Evolutionary conservation across 2,329 filamentous ascomycete genomes (phyloP).

Genomic region (Apiospora saccharicola): DNA sequence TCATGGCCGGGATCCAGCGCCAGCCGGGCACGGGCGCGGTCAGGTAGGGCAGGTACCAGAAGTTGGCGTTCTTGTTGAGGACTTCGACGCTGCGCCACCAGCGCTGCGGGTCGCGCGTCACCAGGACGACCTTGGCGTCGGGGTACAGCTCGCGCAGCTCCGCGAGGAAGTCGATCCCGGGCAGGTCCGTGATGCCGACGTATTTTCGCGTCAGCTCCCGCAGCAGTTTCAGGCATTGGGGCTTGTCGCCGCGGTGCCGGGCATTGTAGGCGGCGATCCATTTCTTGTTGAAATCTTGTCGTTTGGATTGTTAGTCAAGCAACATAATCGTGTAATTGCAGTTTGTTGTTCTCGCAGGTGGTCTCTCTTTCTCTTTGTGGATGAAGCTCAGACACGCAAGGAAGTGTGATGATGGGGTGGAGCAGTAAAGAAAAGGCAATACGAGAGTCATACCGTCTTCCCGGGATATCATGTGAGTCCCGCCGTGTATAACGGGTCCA

Average conservation of each 20-base stretch:
- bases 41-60: slow-evolving; percentile 28
- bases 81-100: slow-evolving; percentile 35
- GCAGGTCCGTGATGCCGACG: slow-evolving; percentile 33
- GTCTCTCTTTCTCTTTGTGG: neutral
- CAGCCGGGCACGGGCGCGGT: slow-evolving; percentile 34
- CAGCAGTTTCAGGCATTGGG: slow-evolving; percentile 34
- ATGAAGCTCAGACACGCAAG: slow-evolving; percentile 35
- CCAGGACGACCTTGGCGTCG: slow-evolving; percentile 10
- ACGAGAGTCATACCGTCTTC: slow-evolving; percentile 41
- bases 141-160: slow-evolving; percentile 22
- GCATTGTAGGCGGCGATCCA: slow-evolving; percentile 34
- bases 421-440: neutral
- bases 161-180: slow-evolving; percentile 18
- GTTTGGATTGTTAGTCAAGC: neutral
- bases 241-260: slow-evolving; percentile 33
- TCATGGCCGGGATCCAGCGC: slow-evolving; percentile 32
- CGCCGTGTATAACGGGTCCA: slow-evolving; percentile 58
- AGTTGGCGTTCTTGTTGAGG: slow-evolving; percentile 28
- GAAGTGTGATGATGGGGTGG: neutral
- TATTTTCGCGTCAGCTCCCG: slow-evolving; percentile 34
- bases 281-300: neutral
- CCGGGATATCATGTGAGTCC: slow-evolving; percentile 47
- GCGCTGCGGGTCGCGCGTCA: slow-evolving; percentile 27
- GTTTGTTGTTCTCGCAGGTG: no score
- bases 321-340: no score